These are phyloP conservation scores for Durusdinium trenchii DNA, from an alignment of 73 alveolate genomes.

Conservation along the genomic window DNA sequence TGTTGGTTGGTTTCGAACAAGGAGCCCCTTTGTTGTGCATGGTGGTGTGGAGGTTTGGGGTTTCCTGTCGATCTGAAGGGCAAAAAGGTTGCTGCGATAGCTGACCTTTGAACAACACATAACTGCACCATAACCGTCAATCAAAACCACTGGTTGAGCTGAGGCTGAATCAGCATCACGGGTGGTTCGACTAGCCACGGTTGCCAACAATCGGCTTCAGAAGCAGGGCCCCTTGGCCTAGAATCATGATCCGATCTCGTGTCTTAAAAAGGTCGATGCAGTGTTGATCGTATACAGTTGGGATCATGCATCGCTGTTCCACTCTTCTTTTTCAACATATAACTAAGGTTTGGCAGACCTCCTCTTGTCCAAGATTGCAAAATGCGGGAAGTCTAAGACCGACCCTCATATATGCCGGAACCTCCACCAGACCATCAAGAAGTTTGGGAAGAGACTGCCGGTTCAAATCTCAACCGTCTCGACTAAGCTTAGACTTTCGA, in stretches of 20 bases:
- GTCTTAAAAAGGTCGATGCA: too few relatives aligned
- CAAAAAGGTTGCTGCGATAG: too few relatives aligned
- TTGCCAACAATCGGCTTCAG: neutral
- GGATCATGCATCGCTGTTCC: too few relatives aligned
- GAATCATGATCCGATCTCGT: neutral
- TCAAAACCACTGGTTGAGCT: neutral
- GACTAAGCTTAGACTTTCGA: neutral
- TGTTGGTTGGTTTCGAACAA: constrained; percentile 4
- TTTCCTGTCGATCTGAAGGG: too few relatives aligned
- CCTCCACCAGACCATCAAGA: neutral
- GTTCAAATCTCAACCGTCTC: neutral
- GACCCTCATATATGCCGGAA: neutral
- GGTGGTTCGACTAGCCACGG: constrained; percentile 25
- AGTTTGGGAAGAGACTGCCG: neutral
- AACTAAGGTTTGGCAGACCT: constrained; percentile 19
- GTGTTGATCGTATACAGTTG: too few relatives aligned
- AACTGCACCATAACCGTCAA: neutral
- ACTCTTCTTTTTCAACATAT: too few relatives aligned
- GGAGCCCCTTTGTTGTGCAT: neutral
- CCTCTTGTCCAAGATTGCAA: neutral
- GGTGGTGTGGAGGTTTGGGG: too few relatives aligned
- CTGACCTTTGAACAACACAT: too few relatives aligned
- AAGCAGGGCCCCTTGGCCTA: neutral
- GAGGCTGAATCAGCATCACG: constrained; percentile 34
- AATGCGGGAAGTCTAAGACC: constrained; percentile 14